Evolutionary conservation across 108 stramenopile species (phyloP), one percentile per base, ranked within the genome.

Genomic region (Skeletonema marinoi): DNA sequence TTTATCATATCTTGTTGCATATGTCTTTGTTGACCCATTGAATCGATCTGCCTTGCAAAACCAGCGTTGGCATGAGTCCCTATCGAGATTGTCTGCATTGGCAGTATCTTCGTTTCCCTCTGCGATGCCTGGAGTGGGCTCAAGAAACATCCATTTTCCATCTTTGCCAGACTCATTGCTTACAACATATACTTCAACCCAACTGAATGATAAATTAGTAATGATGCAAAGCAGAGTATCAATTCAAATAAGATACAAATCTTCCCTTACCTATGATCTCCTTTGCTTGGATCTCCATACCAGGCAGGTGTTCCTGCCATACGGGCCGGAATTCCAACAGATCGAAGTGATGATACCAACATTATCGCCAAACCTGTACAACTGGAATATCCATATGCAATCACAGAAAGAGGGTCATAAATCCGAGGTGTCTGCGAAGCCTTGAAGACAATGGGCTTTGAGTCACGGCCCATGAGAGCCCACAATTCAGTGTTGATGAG

Each of bases 231-330:
- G 3, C 44, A 11, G 16, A n/a, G 16, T 46, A 16, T 1, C 8
- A 39, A 41, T 41, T 46, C 16, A 46, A 44, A 44, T 44, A 1
- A 44, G 42, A 44, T 44, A 16, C 44, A 46, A 46, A 46, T n/a
- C 44, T 3, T n/a, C 4, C 44, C 44, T 46, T 46, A 46, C 44
- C 44, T 46, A 46, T 97, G 96, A 87, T 97, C 95, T 36, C 96
- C 96, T 33, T 90, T 74, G 19, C 81, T 82, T 6, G 46, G 73
- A 46, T 90, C 77, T 11, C 87, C 87, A 66, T 89, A 75, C 96
- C 96, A 97, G 10, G 96, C 93, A 4, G 96, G 88, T 11, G 96
- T 95, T 7, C 96, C 96, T 19, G 78, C 92, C 21, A 97, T 71
- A n/a, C 96, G 78, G 6, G 92, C 86, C 33, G 96, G 83, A 59